Percentiles rank a stretch among this genome's conserved stretches.
These are phyloP conservation scores for Ogataea polymorpha DNA, from an alignment of 805 yeast species.

Conservation along the genomic window DNA sequence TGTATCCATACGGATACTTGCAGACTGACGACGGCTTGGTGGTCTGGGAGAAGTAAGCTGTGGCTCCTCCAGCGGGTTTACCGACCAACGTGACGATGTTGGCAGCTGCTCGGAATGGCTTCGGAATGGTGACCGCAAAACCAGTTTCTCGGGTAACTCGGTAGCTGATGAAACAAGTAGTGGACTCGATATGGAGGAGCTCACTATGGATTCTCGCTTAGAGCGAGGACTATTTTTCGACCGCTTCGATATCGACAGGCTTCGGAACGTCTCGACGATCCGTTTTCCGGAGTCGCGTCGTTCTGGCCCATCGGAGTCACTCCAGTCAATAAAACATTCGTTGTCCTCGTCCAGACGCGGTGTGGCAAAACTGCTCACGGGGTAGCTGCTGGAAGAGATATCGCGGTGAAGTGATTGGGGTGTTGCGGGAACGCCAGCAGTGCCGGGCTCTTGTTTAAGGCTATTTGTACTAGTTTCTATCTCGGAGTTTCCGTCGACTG, in stretches of 20 bases:
- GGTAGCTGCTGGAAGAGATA: not conserved
- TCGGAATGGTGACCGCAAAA: not conserved
- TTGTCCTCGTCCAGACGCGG: conserved; percentile 3
- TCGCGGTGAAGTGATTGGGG: not conserved
- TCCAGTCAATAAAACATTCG: not conserved
- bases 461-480: not conserved
- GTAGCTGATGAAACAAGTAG: not conserved
- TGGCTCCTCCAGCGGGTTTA: not conserved
- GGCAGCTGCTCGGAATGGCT: conserved; percentile 4
- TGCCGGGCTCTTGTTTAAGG: not conserved
- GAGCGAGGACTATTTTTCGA: not conserved
- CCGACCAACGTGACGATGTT: not conserved
- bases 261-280: conserved; percentile 1
- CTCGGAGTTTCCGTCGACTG: not conserved
- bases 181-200: conserved; percentile 3
- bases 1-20: not conserved
- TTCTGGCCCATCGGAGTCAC: not conserved
- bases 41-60: not conserved
- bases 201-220: not conserved
- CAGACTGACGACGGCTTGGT: not conserved
- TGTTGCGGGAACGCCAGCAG: conserved; percentile 1
- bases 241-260: not conserved
- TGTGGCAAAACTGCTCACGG: conserved; percentile 5
- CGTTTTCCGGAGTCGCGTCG: not conserved
- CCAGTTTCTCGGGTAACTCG: not conserved